Evolutionary conservation across 2,329 filamentous ascomycete species (phyloP), one percentile per base, ranked within the genome.

Genomic region (Trichoderma arundinaceum): DNA sequence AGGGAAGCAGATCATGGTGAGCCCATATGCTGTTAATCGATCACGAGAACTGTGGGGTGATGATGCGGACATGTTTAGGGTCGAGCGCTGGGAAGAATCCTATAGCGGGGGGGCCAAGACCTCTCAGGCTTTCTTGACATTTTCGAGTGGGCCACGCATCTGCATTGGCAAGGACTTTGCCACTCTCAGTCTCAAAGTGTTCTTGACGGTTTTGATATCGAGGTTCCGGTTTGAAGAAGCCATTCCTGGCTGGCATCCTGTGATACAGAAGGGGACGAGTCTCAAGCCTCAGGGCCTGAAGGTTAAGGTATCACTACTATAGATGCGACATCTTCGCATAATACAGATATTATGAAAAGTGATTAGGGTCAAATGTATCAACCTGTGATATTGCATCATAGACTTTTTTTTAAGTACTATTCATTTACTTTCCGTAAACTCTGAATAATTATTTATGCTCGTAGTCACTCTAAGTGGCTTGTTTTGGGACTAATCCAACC

Each of bases 111-210:
- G 58, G 28, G 58, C 58, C 9, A 51, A 38, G 43, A 49, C 28
- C 9, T 32, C 58, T 4, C 33, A 44, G 10, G 43, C 58, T 1
- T 61, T 61, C n/a, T 19, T 61, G 44, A 61, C 58, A 3, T 61
- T 61, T 38, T 61, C 58, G 1, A 49, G 43, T 13, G 58, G 58
- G 4, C 58, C 58, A 38, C 58, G 58, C 28, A 38, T 61, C 17
- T 61, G 58, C 44, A 61, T 61, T 8, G 58, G 58, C 15, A 61
- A 61, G 35, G 58, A 61, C 12, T 61, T 61, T 52, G 58, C 58
- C 2, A 48, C 44, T 7, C 17, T 61, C 3, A 61, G 58, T 43
- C 43, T 61, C 1, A 61, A 61, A 28, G 58, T 61, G 7, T 61
- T 61, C 19, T 38, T 61, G 33, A 41, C 17, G 2, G 44, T 52